Conservation (phyloP, 805 yeast species). For the Candida broadrunensis region DNA sequence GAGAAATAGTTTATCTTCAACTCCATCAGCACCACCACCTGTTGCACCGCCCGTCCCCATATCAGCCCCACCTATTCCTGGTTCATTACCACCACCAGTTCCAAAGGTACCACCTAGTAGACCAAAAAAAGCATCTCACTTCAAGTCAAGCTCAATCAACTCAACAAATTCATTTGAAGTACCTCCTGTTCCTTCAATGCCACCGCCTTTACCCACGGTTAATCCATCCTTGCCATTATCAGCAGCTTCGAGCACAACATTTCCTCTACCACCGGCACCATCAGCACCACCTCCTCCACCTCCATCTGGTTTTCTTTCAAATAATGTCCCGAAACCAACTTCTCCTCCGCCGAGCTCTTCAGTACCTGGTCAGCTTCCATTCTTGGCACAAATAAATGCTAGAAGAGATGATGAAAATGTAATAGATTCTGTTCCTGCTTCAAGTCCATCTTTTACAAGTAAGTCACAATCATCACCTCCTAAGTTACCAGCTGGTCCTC, state of each 20-base stretch:
- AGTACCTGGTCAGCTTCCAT: constrained; percentile 45
- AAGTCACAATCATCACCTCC: constrained; percentile 24
- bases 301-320: constrained; percentile 2
- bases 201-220: constrained; percentile 7
- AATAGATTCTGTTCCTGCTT: constrained; percentile 34
- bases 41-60: constrained; percentile 26
- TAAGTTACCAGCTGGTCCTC: constrained; percentile 17
- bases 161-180: constrained; percentile 16
- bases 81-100: constrained; percentile 11
- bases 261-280: constrained; percentile 12
- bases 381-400: constrained; percentile 55
- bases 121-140: constrained; percentile 37
- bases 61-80: constrained; percentile 17
- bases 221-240: constrained; percentile 11
- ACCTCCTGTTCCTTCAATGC: constrained; percentile 14
- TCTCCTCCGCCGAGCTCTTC: constrained; percentile 10
- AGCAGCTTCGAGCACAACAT: constrained; percentile 7
- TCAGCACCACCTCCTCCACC: constrained; percentile 11
- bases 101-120: constrained; percentile 40
- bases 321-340: constrained; percentile 13
- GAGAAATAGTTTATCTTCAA: constrained; percentile 3
- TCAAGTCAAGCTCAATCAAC: constrained; percentile 19
- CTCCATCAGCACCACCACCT: constrained; percentile 14
- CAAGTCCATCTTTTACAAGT: constrained; percentile 8
- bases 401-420: constrained; percentile 52